These are phyloP conservation scores for Fraxinus albicans DNA, from an alignment of 305 asterid genomes.

Conservation along the genomic window DNA sequence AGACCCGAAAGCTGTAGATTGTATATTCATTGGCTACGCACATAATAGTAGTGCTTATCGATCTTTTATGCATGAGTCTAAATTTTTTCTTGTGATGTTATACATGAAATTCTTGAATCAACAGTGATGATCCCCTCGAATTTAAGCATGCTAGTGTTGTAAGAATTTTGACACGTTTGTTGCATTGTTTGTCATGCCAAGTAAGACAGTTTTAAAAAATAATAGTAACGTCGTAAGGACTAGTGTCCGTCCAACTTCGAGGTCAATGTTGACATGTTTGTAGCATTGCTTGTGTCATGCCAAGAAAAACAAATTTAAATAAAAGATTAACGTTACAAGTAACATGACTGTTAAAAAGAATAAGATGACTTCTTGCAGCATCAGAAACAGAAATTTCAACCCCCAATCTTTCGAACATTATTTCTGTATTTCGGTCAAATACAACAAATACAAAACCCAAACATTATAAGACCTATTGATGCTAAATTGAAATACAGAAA, in stretches of 20 bases:
- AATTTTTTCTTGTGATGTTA: not conserved
- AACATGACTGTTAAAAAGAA: no score
- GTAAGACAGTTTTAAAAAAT: not conserved
- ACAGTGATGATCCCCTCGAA: not conserved
- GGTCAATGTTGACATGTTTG: not conserved
- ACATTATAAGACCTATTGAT: conserved; percentile 51
- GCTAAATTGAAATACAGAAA: conserved; percentile 40
- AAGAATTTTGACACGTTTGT: not conserved
- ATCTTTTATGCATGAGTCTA: no score
- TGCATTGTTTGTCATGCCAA: not conserved
- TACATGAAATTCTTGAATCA: not conserved
- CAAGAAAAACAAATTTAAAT: not conserved
- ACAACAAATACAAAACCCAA: conserved; percentile 62
- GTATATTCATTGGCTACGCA: no score
- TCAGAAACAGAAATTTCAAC: no score
- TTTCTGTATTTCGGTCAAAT: conserved; percentile 61
- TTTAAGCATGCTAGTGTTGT: not conserved
- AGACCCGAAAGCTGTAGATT: no score
- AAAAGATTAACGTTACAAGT: no score
- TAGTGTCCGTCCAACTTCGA: not conserved
- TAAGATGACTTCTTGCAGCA: no score
- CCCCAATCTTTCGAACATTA: conserved; percentile 41
- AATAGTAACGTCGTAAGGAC: not conserved
- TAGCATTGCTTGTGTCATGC: not conserved
- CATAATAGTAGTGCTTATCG: no score